phyloP scores from a whole-genome alignment of 2,329 filamentous ascomycete genomes.

The Scedosporium dehoogii region DNA sequence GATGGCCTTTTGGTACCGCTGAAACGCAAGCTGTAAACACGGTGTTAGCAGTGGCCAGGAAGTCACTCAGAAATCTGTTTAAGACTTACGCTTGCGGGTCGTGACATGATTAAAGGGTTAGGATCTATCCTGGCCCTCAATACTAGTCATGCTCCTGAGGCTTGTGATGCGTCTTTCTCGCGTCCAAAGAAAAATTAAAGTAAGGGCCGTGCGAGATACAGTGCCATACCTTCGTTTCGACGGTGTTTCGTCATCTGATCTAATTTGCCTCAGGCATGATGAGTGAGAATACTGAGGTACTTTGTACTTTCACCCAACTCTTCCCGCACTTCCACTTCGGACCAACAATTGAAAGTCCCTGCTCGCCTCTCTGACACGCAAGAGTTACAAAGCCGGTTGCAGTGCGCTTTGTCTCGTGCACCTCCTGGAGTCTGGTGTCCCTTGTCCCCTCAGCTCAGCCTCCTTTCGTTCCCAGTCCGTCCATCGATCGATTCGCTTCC shows the following conservation, averaged over 20 bases:
- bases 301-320: background rate
- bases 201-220: background rate
- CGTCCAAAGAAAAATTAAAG: background rate
- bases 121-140: background rate
- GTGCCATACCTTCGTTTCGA: conserved; percentile 5
- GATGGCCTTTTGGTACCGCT: conserved; percentile 39
- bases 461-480: conserved; percentile 6
- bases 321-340: background rate
- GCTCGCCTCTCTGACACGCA: background rate
- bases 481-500: conserved; percentile 8
- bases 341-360: background rate
- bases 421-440: background rate
- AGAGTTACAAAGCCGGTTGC: background rate
- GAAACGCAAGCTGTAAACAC: conserved; percentile 6
- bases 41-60: background rate
- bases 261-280: conserved; percentile 4
- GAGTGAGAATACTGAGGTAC: background rate
- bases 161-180: background rate
- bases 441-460: conserved; percentile 3
- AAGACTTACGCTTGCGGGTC: conserved; percentile 13
- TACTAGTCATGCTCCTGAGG: background rate
- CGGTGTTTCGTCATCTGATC: conserved; percentile 7
- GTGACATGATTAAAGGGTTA: conserved; percentile 12
- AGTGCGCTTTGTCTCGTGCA: background rate
- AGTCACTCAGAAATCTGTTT: background rate